Evolutionary conservation across 2,329 filamentous ascomycete species (phyloP).

Genomic region (Sphaerulina populicola): DNA sequence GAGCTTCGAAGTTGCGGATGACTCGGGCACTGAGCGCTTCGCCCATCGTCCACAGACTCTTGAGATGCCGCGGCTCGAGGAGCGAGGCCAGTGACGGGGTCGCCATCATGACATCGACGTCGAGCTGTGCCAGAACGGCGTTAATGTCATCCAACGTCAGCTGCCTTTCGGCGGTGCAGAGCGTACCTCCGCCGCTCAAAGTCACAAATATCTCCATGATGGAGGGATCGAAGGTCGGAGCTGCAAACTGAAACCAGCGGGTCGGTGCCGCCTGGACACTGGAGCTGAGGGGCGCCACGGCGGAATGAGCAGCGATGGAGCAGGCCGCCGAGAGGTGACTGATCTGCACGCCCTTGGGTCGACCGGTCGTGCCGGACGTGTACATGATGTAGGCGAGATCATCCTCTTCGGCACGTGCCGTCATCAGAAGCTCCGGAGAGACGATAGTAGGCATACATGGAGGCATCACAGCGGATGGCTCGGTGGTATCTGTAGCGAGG

Average conservation of each 20-base stretch:
- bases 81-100: constrained; percentile 40
- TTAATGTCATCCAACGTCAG: constrained; percentile 43
- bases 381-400: constrained; percentile 7
- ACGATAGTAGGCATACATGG: too few relatives aligned
- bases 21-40: constrained; percentile 6
- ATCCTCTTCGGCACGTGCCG: background rate
- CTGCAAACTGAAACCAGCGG: constrained; percentile 12
- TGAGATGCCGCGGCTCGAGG: constrained; percentile 34
- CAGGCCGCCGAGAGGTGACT: constrained; percentile 44
- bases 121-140: constrained; percentile 34
- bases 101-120: constrained; percentile 38
- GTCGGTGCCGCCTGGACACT: background rate
- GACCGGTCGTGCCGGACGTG: constrained; percentile 58
- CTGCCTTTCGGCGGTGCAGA: constrained; percentile 42
- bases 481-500: background rate
- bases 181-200: constrained; percentile 38
- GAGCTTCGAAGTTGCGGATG: constrained; percentile 9
- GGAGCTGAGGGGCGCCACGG: constrained; percentile 1
- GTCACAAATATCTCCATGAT: constrained; percentile 36
- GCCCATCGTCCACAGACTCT: constrained; percentile 37
- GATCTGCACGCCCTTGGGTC: constrained; percentile 67
- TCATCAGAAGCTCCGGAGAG: background rate
- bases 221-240: constrained; percentile 16
- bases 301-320: background rate
- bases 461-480: background rate